Conservation (phyloP, 2,329 filamentous ascomycete genomes). For the Pleoardoris graminearum region DNA sequence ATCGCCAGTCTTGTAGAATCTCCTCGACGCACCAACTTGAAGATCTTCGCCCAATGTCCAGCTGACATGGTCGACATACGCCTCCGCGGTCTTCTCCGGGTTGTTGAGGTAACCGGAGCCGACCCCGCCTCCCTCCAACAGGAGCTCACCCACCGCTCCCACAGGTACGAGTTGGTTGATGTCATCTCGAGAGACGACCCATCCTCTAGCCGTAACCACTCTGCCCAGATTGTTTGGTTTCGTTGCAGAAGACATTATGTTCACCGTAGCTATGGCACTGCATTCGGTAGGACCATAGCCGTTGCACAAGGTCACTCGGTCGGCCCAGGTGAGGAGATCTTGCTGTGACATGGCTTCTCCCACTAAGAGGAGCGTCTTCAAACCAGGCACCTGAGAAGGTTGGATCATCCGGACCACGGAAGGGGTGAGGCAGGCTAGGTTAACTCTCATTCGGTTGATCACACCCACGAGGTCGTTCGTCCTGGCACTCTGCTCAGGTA, state of each 20-base stretch:
- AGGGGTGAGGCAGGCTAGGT: conserved; percentile 53
- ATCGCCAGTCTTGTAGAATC: conserved; percentile 45
- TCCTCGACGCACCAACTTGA: conserved; percentile 3
- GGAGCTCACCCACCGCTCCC: conserved; percentile 48
- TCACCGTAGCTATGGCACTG: conserved; percentile 39
- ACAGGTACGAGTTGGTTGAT: conserved; percentile 42
- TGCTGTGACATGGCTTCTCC: conserved; percentile 41
- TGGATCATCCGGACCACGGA: conserved; percentile 41
- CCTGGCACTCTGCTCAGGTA: conserved; percentile 53
- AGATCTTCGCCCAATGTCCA: conserved; percentile 21
- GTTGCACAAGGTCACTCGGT: conserved; percentile 41
- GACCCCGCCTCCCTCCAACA: conserved; percentile 45
- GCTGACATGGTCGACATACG: conserved; percentile 28
- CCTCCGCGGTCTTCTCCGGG: conserved; percentile 32
- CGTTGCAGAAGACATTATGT: conserved; percentile 31
- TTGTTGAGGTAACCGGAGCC: conserved; percentile 39
- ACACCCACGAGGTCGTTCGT: conserved; percentile 52
- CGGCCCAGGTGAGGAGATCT: conserved; percentile 43
- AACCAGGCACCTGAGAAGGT: conserved; percentile 30
- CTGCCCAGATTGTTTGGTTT: conserved; percentile 43
- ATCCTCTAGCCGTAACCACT: conserved; percentile 36
- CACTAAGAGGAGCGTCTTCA: conserved; percentile 34
- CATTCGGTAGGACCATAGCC: conserved; percentile 49
- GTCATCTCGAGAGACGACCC: conserved; percentile 45
- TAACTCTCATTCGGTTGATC: conserved; percentile 42